These are phyloP conservation scores for Lactarius sp. DNA, from an alignment of 768 basidiomycete species.

Conservation along the genomic window DNA sequence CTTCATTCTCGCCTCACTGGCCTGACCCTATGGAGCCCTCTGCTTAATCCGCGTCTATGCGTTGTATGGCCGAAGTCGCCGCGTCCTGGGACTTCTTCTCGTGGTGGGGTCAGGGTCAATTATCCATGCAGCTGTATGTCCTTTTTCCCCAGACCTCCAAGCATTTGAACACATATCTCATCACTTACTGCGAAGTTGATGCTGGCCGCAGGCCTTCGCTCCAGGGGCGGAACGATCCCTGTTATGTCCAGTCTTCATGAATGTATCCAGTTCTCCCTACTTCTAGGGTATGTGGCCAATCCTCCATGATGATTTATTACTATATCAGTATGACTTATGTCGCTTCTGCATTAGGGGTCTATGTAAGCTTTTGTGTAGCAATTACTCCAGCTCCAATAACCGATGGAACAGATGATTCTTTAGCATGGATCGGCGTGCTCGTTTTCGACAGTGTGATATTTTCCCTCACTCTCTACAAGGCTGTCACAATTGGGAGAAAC, in stretches of 20 bases:
- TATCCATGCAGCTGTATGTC: not conserved
- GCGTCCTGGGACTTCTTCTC: not conserved
- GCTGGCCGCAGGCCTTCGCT: not conserved
- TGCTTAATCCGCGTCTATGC: slow-evolving; percentile 10
- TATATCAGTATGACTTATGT: too few relatives aligned
- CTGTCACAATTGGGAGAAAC: not conserved
- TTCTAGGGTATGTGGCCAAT: not conserved
- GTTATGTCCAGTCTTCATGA: slow-evolving; percentile 2
- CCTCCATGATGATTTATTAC: not conserved
- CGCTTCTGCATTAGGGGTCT: not conserved
- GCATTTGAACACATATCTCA: not conserved
- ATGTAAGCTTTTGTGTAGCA: not conserved
- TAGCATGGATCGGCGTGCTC: not conserved
- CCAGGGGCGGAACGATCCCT: not conserved
- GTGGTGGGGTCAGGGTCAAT: not conserved
- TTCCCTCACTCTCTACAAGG: slow-evolving; percentile 1
- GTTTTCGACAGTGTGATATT: not conserved
- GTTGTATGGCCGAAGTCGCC: slow-evolving; percentile 7
- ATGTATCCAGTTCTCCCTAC: not conserved
- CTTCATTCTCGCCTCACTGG: not conserved
- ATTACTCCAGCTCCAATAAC: not conserved
- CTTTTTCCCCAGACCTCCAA: not conserved
- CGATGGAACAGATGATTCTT: not conserved
- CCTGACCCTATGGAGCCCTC: not conserved
- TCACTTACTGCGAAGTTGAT: too few relatives aligned